Percentiles rank a stretch among this genome's conserved stretches.
phyloP scores from a whole-genome alignment of 192 early-diverging fungal species.

The Coemansia javaensis region DNA sequence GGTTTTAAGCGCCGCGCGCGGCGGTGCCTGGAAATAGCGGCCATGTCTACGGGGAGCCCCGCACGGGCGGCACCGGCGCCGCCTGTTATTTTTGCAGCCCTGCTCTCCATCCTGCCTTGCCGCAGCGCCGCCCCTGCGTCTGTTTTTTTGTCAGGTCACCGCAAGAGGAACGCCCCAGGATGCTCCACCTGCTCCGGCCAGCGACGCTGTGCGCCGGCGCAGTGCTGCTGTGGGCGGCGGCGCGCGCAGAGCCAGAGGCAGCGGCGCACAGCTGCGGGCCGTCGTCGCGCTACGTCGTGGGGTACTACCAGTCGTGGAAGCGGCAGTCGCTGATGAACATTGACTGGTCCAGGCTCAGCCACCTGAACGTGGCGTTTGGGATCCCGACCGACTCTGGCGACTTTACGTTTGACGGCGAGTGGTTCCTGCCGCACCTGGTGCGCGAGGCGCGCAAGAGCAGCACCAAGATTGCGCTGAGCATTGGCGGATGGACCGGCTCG shows the following conservation, averaged over 20 bases:
- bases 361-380: slow-evolving; percentile 50
- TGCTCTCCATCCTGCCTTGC: too few species aligned
- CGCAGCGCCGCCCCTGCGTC: too few species aligned
- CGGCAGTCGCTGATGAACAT: slow-evolving; percentile 46
- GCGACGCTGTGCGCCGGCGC: too few species aligned
- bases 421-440: slow-evolving; percentile 52
- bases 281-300: slow-evolving; percentile 45
- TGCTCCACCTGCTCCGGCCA: too few species aligned
- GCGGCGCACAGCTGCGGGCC: slow-evolving; percentile 16
- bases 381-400: slow-evolving; percentile 44
- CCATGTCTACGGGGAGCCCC: too few species aligned
- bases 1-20: too few species aligned
- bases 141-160: too few species aligned
- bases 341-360: slow-evolving; percentile 38
- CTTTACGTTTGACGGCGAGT: slow-evolving; percentile 52
- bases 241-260: neutral
- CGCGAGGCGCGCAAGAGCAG: slow-evolving; percentile 37
- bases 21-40: too few species aligned
- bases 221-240: too few species aligned
- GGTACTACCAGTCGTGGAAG: slow-evolving; percentile 46
- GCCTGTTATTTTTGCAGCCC: too few species aligned
- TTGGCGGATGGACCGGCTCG: slow-evolving; percentile 76
- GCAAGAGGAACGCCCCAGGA: too few species aligned
- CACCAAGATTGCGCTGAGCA: slow-evolving; percentile 56
- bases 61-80: too few species aligned